These are phyloP conservation scores for Mallotus nudiflorus DNA, from an alignment of 345 rosid species.

Conservation along the genomic window DNA sequence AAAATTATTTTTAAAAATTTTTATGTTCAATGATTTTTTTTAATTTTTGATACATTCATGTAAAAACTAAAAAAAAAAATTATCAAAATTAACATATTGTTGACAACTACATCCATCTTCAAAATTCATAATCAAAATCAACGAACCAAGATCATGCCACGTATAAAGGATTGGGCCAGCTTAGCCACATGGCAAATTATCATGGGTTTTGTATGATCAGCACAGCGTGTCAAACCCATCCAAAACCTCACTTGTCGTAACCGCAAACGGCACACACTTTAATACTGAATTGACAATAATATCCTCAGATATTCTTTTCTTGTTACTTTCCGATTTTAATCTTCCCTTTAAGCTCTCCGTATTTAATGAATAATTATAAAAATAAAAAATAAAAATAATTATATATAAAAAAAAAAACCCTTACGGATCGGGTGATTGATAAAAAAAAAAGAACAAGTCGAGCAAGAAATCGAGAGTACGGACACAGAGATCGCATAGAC, in stretches of 20 bases:
- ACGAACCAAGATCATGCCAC: not conserved
- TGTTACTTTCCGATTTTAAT: not conserved
- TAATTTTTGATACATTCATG: too few relatives aligned
- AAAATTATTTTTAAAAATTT: too few relatives aligned
- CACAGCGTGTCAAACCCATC: too few relatives aligned
- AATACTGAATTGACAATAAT: not conserved
- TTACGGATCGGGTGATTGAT: not conserved
- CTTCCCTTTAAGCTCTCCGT: not conserved
- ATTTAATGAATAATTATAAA: not conserved
- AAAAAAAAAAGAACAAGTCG: not conserved
- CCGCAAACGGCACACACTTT: not conserved
- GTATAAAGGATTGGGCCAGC: not conserved
- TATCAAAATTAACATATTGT: too few relatives aligned
- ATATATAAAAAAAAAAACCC: not conserved
- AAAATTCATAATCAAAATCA: too few relatives aligned
- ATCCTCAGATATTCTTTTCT: conserved; percentile 19
- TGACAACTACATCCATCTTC: too few relatives aligned
- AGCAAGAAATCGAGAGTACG: conserved; percentile 23
- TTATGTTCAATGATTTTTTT: too few relatives aligned
- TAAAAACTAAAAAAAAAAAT: too few relatives aligned
- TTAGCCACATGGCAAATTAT: not conserved
- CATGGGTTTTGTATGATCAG: too few relatives aligned
- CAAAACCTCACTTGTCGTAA: too few relatives aligned
- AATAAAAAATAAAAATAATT: not conserved
- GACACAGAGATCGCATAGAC: conserved; percentile 18